Base-by-base conservation (phyloP, 2,329 filamentous ascomycete genomes). In the Fusarium lyarnte region DNA sequence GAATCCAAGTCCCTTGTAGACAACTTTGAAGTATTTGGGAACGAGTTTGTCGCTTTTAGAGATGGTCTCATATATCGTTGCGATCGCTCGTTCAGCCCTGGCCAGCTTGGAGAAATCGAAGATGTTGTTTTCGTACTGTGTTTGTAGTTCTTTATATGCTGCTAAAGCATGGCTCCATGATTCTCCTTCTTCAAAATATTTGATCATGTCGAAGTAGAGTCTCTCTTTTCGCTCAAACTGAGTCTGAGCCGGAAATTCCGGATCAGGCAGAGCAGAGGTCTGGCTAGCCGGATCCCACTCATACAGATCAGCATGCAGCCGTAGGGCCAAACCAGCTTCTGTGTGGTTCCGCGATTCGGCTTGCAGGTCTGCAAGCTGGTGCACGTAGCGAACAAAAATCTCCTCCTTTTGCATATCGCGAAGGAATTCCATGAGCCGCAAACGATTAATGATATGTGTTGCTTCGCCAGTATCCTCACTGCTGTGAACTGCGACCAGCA, bases 361-460 rank as follows among this genome's bases (percentile, higher is more conserved):
- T 80, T 98, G 95, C 17, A 96, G 85, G 42, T 90, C 85, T 5
- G 94, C 93, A 25, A 98, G 87, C 81, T 98, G 94, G 79, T 98
- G 95, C 19, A 98, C 95, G 77, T 98, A 98, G 73, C 94, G 92
- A 72, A 97, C 93, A 81, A 97, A 98, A 63, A 98, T 97, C 77
- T 98, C 95, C 80, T 97, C 94, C 78, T 97, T 97, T 74, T 97
- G 93, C 92, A 98, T 97, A 79, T 98, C 94, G 73, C 94, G 93
- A 75, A 98, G 87, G 82, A 98, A 98, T 76, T 98, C 94, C 95
- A 98, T 98, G 31, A 98, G 85, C 62, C 94, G 90, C 57, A 98
- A 84, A 2, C 94, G 94, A 80, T 98, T 94, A 81, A 97, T 93
- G 72, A 97, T 93, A 68, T 93, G 90, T 12, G 92, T 92, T 3